Evolutionary conservation across 495 filamentous ascomycete species (phyloP).

Genomic region (Penicillium cataractarum): DNA sequence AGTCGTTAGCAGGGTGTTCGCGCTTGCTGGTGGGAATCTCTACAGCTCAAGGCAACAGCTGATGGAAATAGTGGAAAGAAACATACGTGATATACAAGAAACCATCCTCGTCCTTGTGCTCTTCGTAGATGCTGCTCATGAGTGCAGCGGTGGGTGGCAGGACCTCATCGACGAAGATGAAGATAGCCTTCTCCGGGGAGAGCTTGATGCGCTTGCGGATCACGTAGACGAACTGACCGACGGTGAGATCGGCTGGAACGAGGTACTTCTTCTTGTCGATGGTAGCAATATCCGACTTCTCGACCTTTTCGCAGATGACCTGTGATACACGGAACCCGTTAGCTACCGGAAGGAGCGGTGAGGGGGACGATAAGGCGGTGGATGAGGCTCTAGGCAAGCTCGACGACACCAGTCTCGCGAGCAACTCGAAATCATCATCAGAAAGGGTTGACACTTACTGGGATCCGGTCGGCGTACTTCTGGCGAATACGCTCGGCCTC

Average conservation of each 20-base stretch:
- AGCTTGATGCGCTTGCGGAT: conserved; percentile 99
- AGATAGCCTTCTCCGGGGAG: conserved; percentile 99
- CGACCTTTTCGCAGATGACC: conserved; percentile 99
- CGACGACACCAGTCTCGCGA: not conserved
- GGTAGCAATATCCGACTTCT: conserved; percentile 98
- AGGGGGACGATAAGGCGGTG: conserved; percentile 20
- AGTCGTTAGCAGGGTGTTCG: conserved; percentile 22
- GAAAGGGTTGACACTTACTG: conserved; percentile 63
- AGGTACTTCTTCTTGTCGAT: conserved; percentile 99
- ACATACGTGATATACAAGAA: conserved; percentile 63
- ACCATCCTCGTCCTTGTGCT: conserved; percentile 80
- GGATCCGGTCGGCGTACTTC: conserved; percentile 98
- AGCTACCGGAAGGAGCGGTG: conserved; percentile 48
- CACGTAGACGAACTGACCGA: conserved; percentile 99
- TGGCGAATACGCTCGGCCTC: conserved; percentile 98
- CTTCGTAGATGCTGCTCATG: conserved; percentile 99
- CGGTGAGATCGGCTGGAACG: conserved; percentile 95
- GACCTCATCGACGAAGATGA: conserved; percentile 99
- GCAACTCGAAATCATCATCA: not conserved
- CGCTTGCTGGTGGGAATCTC: not conserved
- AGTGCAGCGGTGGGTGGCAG: conserved; percentile 94
- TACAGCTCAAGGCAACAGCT: not conserved
- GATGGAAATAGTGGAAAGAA: not conserved
- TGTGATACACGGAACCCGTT: conserved; percentile 42
- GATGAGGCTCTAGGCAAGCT: conserved; percentile 1